Conservation (phyloP, 169 alveolate genomes). For the Plasmodium ovale region DNA sequence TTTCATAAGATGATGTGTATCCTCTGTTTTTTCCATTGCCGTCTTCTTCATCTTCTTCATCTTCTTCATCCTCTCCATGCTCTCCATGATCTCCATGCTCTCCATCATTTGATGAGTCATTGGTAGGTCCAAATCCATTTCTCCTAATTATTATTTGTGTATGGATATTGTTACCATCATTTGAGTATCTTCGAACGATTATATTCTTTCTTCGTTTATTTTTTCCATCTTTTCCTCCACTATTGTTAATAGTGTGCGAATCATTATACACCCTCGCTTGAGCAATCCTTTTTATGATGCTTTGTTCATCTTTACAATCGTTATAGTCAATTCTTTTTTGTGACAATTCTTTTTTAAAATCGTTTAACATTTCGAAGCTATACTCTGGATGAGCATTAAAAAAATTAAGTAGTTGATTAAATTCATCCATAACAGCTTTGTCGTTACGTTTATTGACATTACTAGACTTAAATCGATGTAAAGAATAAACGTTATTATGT, state of each 20-base stretch:
- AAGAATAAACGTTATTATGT: slow-evolving; percentile 43
- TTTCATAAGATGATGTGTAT: background rate
- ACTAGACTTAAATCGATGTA: slow-evolving; percentile 47
- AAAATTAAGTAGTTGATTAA: background rate
- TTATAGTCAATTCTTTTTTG: background rate
- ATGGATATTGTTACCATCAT: slow-evolving; percentile 65
- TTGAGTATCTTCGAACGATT: slow-evolving; percentile 44
- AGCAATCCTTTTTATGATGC: slow-evolving; percentile 41
- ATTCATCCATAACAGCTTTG: slow-evolving; percentile 39
- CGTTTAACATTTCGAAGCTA: slow-evolving; percentile 62
- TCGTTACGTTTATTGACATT: slow-evolving; percentile 37
- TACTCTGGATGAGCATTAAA: slow-evolving; percentile 62
- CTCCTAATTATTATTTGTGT: slow-evolving; percentile 72
- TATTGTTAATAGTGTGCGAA: background rate
- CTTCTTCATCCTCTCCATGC: background rate
- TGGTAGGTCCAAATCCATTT: slow-evolving; percentile 6
- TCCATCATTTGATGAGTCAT: background rate
- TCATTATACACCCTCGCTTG: slow-evolving; percentile 17
- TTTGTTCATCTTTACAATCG: slow-evolving; percentile 30
- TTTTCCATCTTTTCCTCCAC: slow-evolving; percentile 11
- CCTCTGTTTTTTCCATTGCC: background rate
- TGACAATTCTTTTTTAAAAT: slow-evolving; percentile 53
- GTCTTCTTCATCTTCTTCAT: background rate
- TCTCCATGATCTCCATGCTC: background rate
- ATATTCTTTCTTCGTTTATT: slow-evolving; percentile 47